Evolutionary conservation across 2,329 filamentous ascomycete species (phyloP).

Genomic region (Fusarium nelsonii): DNA sequence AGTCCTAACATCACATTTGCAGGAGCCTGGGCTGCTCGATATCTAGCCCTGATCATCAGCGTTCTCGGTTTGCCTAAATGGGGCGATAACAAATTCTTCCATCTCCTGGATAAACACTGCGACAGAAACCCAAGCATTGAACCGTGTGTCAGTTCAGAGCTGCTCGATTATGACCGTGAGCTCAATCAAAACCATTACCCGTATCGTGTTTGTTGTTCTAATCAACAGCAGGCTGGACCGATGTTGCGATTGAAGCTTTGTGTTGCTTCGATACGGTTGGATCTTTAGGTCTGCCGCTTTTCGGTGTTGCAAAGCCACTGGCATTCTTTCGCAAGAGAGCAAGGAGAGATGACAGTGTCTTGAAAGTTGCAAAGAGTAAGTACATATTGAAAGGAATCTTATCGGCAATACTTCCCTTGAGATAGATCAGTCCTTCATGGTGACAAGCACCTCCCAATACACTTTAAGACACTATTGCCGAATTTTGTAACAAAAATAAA

Average conservation of each 20-base stretch:
- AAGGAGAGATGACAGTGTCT: neutral
- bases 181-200: neutral
- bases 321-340: neutral
- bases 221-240: neutral
- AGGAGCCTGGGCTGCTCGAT: neutral
- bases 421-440: too few species aligned
- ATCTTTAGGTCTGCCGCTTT: neutral
- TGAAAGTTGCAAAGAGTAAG: neutral
- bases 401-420: too few species aligned
- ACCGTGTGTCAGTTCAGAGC: neutral
- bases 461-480: too few species aligned
- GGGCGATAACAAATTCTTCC: neutral
- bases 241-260: neutral
- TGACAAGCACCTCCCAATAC: too few species aligned
- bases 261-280: conserved; percentile 11
- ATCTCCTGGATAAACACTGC: neutral
- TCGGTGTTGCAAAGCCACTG: neutral
- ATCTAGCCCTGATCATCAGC: neutral
- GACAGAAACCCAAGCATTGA: neutral
- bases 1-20: accelerated
- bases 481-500: too few species aligned
- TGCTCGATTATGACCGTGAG: neutral
- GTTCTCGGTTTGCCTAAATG: neutral
- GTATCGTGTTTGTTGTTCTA: neutral
- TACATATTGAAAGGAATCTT: neutral